Evolutionary conservation across 2,329 filamentous ascomycete species (phyloP).

Genomic region (Colletotrichum truncatum): DNA sequence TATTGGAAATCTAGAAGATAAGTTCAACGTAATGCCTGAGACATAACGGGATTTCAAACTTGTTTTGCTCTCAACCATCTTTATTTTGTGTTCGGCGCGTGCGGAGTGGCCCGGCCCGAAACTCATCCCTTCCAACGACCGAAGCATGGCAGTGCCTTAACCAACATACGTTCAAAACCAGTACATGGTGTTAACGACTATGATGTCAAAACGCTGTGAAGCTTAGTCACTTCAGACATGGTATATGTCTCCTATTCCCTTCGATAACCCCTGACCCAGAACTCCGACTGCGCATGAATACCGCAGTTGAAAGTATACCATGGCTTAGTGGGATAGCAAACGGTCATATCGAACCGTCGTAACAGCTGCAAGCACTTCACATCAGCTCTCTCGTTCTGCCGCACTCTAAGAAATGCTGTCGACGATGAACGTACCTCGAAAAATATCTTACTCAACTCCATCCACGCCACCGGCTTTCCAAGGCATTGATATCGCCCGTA

Average conservation of each 20-base stretch:
- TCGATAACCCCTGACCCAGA: slow-evolving; percentile 33
- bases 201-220: no score
- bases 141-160: no score
- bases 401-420: background rate
- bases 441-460: slow-evolving; percentile 50
- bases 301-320: slow-evolving; percentile 42
- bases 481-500: slow-evolving; percentile 48
- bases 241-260: background rate
- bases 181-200: no score
- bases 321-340: slow-evolving; percentile 41
- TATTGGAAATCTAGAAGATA: no score
- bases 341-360: slow-evolving; percentile 40
- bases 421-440: slow-evolving; percentile 46
- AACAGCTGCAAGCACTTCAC: slow-evolving; percentile 34
- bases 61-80: no score
- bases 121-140: no score
- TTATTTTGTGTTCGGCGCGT: no score
- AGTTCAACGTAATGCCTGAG: no score
- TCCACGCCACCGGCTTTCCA: slow-evolving; percentile 45
- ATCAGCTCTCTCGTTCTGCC: background rate
- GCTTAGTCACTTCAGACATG: background rate
- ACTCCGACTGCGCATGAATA: slow-evolving; percentile 41
- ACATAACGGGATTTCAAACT: no score
- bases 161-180: no score
- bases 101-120: no score